Percentiles rank a stretch among this genome's conserved stretches.
Conservation (phyloP, 2,329 filamentous ascomycete species). For the Dactylellina drechsleri region DNA sequence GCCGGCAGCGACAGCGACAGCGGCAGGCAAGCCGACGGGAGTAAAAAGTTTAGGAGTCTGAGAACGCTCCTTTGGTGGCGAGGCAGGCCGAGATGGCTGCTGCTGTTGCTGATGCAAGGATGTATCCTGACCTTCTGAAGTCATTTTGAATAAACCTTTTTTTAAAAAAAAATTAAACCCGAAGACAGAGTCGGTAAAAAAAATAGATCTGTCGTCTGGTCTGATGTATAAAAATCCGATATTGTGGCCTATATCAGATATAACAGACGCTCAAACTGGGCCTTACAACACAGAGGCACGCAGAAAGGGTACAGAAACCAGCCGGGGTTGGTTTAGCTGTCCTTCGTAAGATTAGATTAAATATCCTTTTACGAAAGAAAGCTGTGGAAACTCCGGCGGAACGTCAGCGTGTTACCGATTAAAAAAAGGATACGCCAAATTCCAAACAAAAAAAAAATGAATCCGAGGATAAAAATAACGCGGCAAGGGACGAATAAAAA, state of each 20-base stretch:
- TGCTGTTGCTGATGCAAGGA: slow-evolving; percentile 14
- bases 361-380: slow-evolving; percentile 7
- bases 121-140: slow-evolving; percentile 43
- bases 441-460: neutral
- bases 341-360: slow-evolving; percentile 12
- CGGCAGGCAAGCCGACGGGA: slow-evolving; percentile 11
- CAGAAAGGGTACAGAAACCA: neutral
- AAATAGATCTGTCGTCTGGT: neutral
- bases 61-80: slow-evolving; percentile 50
- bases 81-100: slow-evolving; percentile 39
- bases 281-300: slow-evolving; percentile 6
- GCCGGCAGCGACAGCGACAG: too few relatives aligned
- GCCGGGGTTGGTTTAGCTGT: slow-evolving; percentile 6
- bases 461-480: neutral
- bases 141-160: slow-evolving; percentile 18
- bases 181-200: neutral
- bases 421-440: neutral
- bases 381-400: slow-evolving; percentile 4
- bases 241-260: slow-evolving; percentile 31
- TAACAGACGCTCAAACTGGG: neutral
- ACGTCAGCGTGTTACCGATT: slow-evolving; percentile 1
- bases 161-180: too few relatives aligned
- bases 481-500: neutral
- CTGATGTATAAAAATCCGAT: slow-evolving; percentile 3
- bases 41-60: slow-evolving; percentile 49